Evolutionary conservation across 202 grass and related monocot genomes (phyloP), one percentile per base, ranked within the genome.

Genomic region (Schoenoplectus triqueter): DNA sequence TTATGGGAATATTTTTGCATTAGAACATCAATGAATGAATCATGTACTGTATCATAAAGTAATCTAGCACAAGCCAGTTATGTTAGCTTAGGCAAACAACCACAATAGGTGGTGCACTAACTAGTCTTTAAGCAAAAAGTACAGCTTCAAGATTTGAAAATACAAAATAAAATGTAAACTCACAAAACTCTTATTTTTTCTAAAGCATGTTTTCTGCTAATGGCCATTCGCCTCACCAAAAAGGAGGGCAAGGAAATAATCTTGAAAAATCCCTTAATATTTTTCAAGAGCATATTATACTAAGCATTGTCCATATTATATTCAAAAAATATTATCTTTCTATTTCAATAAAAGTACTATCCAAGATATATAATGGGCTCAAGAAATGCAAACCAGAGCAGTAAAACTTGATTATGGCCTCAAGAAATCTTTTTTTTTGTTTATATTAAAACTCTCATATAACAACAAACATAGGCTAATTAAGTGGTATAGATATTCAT

Each of bases 381-480:
- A 3, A 78, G 52, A 60, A 60, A 46, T 22, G 46, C 70, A 50
- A 51, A 60, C 11, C 52, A 59, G 17, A 60, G 51, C 14, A 79
- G 31, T 17, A 45, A 18, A 11, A 6, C 51, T n/a, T 59, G 3
- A 74, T 21, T 74, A 74, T 1, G 10, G 71, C 68, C 31, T 31
- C 3, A 22, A 54, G 9, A 40, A 56, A 60, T 60, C 51, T 31
- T 41, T 73, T 50, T 73, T 51, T 52, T 51, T 42, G 31, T 31
- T 31, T 63, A 46, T 71, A 57, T 15, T 85, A 77, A 64, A 54
- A 49, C 11, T 20, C 10, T 3, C 48, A 83, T 40, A 44, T 83
- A 69, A 83, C 64, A 55, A 83, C 47, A 83, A 81, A 31, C 31
- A 31, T 31, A 31, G 31, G 31, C 31, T 31, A 31, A 83, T 70